phyloP scores from a whole-genome alignment of 306 rosid species.

The Cicer arietinum region DNA sequence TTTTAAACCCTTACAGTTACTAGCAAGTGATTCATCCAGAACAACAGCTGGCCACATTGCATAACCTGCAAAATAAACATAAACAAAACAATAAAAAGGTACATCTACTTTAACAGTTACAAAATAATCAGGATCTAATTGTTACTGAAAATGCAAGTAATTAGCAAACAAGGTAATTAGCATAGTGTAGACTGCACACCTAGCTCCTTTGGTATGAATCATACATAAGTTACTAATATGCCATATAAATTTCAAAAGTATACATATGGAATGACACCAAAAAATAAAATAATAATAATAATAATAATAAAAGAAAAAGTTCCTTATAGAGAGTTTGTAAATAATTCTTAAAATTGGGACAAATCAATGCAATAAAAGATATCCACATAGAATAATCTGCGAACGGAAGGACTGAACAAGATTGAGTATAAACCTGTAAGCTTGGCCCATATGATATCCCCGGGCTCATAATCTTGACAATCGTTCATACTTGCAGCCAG shows the following conservation, averaged over 20 bases:
- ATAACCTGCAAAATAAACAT: constrained; percentile 70
- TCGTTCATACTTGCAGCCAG: constrained; percentile 94
- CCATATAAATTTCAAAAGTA: constrained; percentile 19
- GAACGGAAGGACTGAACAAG: constrained; percentile 35
- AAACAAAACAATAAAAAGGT: constrained; percentile 34
- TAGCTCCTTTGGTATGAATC: constrained; percentile 17
- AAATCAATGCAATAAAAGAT: constrained; percentile 19
- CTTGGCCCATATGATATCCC: constrained; percentile 97
- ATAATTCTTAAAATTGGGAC: constrained; percentile 9
- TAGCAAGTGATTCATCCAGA: constrained; percentile 85
- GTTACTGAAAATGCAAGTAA: constrained; percentile 37
- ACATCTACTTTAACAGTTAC: constrained; percentile 15
- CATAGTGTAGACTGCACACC: constrained; percentile 11
- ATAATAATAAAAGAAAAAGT: constrained; percentile 35
- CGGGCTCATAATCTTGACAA: constrained; percentile 83
- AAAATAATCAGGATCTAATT: constrained; percentile 37
- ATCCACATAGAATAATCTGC: constrained; percentile 21
- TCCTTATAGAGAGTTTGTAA: neutral
- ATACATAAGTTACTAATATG: constrained; percentile 28
- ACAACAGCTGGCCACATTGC: constrained; percentile 99
- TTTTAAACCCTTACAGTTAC: constrained; percentile 82
- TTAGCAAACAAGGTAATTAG: constrained; percentile 20
- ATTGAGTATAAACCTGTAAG: constrained; percentile 79
- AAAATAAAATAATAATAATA: neutral
- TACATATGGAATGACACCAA: constrained; percentile 11